Conservation (phyloP, 306 rosid species). For the Quercus glauca region DNA sequence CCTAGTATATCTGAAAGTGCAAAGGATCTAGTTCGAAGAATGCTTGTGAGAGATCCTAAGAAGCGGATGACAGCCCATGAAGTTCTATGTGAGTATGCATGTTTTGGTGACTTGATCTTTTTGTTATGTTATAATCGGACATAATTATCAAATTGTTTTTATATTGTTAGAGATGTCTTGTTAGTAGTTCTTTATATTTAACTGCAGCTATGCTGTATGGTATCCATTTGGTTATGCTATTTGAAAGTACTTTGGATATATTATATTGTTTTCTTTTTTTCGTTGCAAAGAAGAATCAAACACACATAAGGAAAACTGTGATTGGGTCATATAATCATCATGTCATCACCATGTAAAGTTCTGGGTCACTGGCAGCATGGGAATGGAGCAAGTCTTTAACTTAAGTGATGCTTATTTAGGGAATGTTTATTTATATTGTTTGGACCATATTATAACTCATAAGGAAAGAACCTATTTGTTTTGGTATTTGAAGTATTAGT, state of each 20-base stretch:
- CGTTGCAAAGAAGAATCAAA: not conserved
- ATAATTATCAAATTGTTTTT: not conserved
- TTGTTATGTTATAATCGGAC: not conserved
- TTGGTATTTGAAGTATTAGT: too few relatives aligned
- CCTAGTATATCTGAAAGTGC: slow-evolving; percentile 86
- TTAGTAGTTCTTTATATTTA: not conserved
- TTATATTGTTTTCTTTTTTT: not conserved
- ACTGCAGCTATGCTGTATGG: slow-evolving; percentile 4
- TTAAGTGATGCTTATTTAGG: not conserved
- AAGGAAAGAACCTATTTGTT: too few relatives aligned
- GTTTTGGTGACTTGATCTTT: not conserved
- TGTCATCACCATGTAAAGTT: not conserved
- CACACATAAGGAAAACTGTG: not conserved
- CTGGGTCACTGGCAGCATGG: not conserved
- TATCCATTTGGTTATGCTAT: not conserved
- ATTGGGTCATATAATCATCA: not conserved
- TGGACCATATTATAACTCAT: not conserved
- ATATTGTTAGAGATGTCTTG: not conserved
- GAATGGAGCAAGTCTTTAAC: not conserved
- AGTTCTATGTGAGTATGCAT: slow-evolving; percentile 81
- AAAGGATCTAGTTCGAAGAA: slow-evolving; percentile 83
- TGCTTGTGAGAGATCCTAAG: slow-evolving; percentile 88
- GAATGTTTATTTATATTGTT: not conserved
- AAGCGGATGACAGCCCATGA: slow-evolving; percentile 87
- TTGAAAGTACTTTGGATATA: not conserved